Percentiles rank a stretch among this genome's conserved stretches.
phyloP scores from a whole-genome alignment of 208 protist species.

The Phytomonas sp. region DNA sequence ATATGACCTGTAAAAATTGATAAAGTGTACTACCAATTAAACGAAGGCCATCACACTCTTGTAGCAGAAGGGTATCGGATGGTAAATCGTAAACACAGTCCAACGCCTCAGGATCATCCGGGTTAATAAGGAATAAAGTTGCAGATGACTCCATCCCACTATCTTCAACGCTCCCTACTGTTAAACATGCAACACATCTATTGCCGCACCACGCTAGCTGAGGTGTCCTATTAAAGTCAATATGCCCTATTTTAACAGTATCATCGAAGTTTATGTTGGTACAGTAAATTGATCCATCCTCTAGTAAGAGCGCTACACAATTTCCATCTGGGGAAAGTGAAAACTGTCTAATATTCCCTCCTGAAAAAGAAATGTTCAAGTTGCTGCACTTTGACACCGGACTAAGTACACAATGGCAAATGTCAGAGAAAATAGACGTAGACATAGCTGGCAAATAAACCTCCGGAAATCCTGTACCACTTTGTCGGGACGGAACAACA shows the following conservation, averaged over 20 bases:
- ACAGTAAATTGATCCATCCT: constrained; percentile 51
- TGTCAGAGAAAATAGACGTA: constrained; percentile 11
- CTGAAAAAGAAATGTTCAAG: constrained; percentile 42
- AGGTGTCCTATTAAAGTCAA: constrained; percentile 9
- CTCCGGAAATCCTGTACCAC: constrained; percentile 16
- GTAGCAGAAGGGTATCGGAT: constrained; percentile 28
- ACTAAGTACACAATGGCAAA: constrained; percentile 22
- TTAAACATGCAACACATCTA: constrained; percentile 18
- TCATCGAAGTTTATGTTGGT: constrained; percentile 50
- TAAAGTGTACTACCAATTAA: constrained; percentile 35
- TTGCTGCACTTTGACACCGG: constrained; percentile 13
- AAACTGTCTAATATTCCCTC: constrained; percentile 50
- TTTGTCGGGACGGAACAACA: constrained; percentile 20
- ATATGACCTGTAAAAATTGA: constrained; percentile 62
- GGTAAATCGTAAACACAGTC: constrained; percentile 60
- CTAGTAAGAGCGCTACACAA: constrained; percentile 43
- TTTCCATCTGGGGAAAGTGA: constrained; percentile 33
- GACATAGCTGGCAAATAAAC: constrained; percentile 25
- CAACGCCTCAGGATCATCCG: constrained; percentile 28
- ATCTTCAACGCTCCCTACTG: constrained; percentile 12
- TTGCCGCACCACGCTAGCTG: constrained; percentile 60
- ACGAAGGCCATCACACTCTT: constrained; percentile 56
- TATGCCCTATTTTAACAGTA: constrained; percentile 27
- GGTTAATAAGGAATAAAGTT: constrained; percentile 35
- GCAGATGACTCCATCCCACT: constrained; percentile 21